Evolutionary conservation across 2,329 filamentous ascomycete genomes (phyloP), one percentile per base, ranked within the genome.

Genomic region (Harringtonia lauricola): DNA sequence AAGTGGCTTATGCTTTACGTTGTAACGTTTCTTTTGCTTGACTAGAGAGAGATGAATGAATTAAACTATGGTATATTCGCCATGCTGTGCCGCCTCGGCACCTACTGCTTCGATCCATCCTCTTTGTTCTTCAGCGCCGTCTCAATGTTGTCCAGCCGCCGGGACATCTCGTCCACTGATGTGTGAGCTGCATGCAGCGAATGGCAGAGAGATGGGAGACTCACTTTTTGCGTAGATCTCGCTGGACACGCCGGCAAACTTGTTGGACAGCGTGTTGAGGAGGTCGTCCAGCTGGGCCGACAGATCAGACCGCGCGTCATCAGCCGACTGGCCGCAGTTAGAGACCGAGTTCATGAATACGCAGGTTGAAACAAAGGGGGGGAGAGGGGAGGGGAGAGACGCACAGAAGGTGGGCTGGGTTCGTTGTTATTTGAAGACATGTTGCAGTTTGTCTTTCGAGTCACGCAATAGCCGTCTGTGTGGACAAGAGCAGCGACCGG

Each of bases 101-200:
- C 29, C 26, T 39, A 48, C 44, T 41, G 29, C 43, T 53, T 53
- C 13, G 50, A 44, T 8, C 29, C 40, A 15, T 55, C 56, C 19
- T 69, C 61, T 52, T 70, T 76, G 46, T 68, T 72, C 33, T 76
- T 71, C 36, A 94, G 69, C 14, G 81, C 80, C 21, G 82, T 71
- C 60, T 94, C 89, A 12, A 95, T 72, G 46, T 81, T 86, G 58
- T 95, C 89, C 19, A 95, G 66, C 22, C 89, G 78, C 48, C 83
- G 74, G 14, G 86, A 84, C 88, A 95, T 95, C 50, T 95, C 88
- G 57, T 95, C 89, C 84, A 95, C 88, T 95, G 22, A 14, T 9
- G 38, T 21, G 38, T 46, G 7, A 41, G 36, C 2, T 24, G 8
- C 10, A 17, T 19, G 7, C 12, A 18, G 6, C 10, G 24, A 15